phyloP scores from a whole-genome alignment of 2,329 filamentous ascomycete genomes.

The Aspergillus awamori region DNA sequence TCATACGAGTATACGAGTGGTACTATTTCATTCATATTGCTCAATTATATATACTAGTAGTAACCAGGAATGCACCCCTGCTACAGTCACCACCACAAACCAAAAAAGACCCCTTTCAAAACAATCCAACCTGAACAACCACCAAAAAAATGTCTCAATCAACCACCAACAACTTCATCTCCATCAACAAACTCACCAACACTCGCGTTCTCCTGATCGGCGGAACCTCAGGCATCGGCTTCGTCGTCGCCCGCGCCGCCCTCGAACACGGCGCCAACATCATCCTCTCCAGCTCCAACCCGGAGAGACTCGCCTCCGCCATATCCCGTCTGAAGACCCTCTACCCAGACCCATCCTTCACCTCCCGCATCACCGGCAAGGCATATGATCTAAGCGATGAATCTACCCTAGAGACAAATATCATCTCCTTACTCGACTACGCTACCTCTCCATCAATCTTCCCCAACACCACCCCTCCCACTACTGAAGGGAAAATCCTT shows the following conservation, averaged over 20 bases:
- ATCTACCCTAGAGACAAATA: constrained; percentile 48
- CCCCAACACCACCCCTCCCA: constrained; percentile 15
- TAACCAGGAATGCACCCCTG: too few relatives aligned
- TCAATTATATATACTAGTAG: too few relatives aligned
- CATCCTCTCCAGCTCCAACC: constrained; percentile 52
- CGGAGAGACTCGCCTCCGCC: constrained; percentile 43
- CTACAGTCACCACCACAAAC: not conserved
- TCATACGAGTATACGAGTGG: too few relatives aligned
- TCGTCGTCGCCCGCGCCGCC: constrained; percentile 53
- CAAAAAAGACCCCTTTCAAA: not conserved
- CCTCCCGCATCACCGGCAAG: constrained; percentile 43
- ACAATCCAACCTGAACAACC: not conserved
- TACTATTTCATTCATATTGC: too few relatives aligned
- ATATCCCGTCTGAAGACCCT: constrained; percentile 39
- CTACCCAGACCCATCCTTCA: constrained; percentile 43
- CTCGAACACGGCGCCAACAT: constrained; percentile 54
- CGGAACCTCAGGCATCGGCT: constrained; percentile 57
- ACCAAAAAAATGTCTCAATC: not conserved
- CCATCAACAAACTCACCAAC: constrained; percentile 48
- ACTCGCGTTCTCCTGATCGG: constrained; percentile 56
- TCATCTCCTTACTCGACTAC: constrained; percentile 47
- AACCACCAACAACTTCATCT: constrained; percentile 19
- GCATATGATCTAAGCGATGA: constrained; percentile 49
- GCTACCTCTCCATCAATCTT: constrained; percentile 23
- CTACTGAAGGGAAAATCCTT: constrained; percentile 7